phyloP scores from a whole-genome alignment of 2,329 filamentous ascomycete species.

The Metarhizium robertsii region DNA sequence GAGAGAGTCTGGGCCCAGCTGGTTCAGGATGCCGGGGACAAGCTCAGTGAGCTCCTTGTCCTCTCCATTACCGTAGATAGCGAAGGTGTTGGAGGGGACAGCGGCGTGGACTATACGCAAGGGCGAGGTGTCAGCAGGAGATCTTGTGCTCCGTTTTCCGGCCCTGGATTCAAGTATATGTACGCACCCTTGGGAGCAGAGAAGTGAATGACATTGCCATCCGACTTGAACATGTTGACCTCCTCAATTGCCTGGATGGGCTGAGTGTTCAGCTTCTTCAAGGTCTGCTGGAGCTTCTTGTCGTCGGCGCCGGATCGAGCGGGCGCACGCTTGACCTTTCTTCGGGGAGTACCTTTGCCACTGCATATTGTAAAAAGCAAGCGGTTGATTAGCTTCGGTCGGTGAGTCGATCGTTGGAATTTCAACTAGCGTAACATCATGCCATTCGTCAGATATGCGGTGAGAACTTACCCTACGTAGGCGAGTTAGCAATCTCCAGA shows the following conservation, averaged over 20 bases:
- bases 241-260: constrained; percentile 99
- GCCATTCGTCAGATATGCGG: background rate
- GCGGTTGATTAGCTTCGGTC: constrained; percentile 18
- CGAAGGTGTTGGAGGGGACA: constrained; percentile 97
- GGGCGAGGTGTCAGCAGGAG: background rate
- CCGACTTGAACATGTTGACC: constrained; percentile 99
- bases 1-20: constrained; percentile 95
- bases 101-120: constrained; percentile 73
- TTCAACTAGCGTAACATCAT: background rate
- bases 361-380: constrained; percentile 28
- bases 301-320: constrained; percentile 89
- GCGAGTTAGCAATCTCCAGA: constrained; percentile 1
- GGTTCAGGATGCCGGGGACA: constrained; percentile 98
- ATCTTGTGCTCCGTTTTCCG: background rate
- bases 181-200: constrained; percentile 87
- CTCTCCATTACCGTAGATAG: constrained; percentile 97
- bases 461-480: constrained; percentile 26
- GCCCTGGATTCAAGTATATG: constrained; percentile 8
- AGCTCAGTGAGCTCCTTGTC: constrained; percentile 99
- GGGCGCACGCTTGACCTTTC: constrained; percentile 97
- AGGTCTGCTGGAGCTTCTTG: constrained; percentile 95
- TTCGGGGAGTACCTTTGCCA: constrained; percentile 95
- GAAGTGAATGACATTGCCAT: constrained; percentile 99
- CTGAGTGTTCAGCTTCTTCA: constrained; percentile 99
- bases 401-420: background rate